Evolutionary conservation across 2,329 filamentous ascomycete species (phyloP).

Genomic region (Pseudocercospora macadamiae): DNA sequence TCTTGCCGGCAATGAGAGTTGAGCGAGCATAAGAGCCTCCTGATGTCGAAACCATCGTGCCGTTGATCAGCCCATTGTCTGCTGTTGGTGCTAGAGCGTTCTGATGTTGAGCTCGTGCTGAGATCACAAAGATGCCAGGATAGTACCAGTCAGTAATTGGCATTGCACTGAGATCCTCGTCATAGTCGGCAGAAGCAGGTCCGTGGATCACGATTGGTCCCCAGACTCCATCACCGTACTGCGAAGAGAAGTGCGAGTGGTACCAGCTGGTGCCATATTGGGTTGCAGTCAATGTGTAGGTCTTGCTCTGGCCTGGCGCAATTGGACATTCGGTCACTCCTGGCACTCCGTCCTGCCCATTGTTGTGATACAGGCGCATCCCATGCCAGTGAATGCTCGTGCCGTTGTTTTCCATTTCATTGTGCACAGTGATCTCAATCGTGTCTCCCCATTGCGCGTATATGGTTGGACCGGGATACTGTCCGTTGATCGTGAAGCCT

Average conservation of each 20-base stretch:
- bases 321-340: slow-evolving; percentile 52
- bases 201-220: slow-evolving; percentile 66
- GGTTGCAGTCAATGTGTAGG: slow-evolving; percentile 61
- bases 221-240: slow-evolving; percentile 61
- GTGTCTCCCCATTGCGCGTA: slow-evolving; percentile 37
- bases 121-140: slow-evolving; percentile 30
- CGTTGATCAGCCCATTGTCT: slow-evolving; percentile 52
- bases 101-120: slow-evolving; percentile 36
- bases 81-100: slow-evolving; percentile 46
- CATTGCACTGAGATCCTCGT: slow-evolving; percentile 64
- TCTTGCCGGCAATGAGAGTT: slow-evolving; percentile 42
- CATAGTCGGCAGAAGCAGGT: slow-evolving; percentile 61
- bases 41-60: slow-evolving; percentile 43
- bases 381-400: slow-evolving; percentile 68
- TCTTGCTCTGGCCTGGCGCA: slow-evolving; percentile 55
- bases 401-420: slow-evolving; percentile 58
- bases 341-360: slow-evolving; percentile 61
- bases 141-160: slow-evolving; percentile 64
- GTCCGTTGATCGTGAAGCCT: slow-evolving; percentile 61
- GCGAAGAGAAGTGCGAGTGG: slow-evolving; percentile 61
- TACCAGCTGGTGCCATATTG: slow-evolving; percentile 46
- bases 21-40: slow-evolving; percentile 37
- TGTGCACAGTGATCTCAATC: slow-evolving; percentile 60
- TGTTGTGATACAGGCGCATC: slow-evolving; percentile 59
- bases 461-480: slow-evolving; percentile 58